Evolutionary conservation across 495 filamentous ascomycete genomes (phyloP).

Genomic region (Penicillium riverlandense): DNA sequence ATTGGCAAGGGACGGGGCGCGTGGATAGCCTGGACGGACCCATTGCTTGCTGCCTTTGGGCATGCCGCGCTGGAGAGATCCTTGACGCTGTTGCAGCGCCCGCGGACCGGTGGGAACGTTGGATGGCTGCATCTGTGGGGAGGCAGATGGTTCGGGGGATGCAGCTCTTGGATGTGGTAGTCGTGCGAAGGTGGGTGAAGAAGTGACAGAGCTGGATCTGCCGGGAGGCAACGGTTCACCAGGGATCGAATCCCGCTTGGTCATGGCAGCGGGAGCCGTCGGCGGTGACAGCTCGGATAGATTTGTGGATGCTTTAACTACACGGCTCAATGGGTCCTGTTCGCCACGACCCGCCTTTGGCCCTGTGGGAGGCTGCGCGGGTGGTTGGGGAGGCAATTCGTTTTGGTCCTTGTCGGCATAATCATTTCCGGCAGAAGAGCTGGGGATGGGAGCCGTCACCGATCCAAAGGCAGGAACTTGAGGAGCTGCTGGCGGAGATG

Average conservation of each 20-base stretch:
- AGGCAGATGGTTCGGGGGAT: constrained; percentile 35
- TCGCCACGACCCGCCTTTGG: constrained; percentile 30
- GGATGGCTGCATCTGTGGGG: constrained; percentile 44
- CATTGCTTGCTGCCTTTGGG: constrained; percentile 51
- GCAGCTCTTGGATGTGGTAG: constrained; percentile 20
- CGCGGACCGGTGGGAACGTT: constrained; percentile 54
- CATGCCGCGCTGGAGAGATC: constrained; percentile 23
- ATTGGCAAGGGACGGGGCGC: constrained; percentile 21
- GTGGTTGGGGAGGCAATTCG: constrained; percentile 11
- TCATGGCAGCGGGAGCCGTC: constrained; percentile 36
- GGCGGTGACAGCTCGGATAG: constrained; percentile 30
- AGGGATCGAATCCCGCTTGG: constrained; percentile 17
- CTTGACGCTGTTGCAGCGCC: constrained; percentile 37
- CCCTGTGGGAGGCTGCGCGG: constrained; percentile 32
- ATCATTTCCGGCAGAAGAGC: constrained; percentile 21
- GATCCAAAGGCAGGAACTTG: constrained; percentile 80
- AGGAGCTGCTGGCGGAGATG: constrained; percentile 72
- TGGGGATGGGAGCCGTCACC: constrained; percentile 25
- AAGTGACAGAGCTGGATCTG: constrained; percentile 12
- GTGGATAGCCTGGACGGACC: constrained; percentile 46
- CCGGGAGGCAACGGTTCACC: constrained; percentile 12
- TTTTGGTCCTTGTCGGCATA: constrained; percentile 18
- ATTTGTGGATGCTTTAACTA: constrained; percentile 3
- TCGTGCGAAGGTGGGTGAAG: constrained; percentile 23
- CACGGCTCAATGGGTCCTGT: background rate